phyloP scores from a whole-genome alignment of 441 rosid species.

The Omphalea diandra region DNA sequence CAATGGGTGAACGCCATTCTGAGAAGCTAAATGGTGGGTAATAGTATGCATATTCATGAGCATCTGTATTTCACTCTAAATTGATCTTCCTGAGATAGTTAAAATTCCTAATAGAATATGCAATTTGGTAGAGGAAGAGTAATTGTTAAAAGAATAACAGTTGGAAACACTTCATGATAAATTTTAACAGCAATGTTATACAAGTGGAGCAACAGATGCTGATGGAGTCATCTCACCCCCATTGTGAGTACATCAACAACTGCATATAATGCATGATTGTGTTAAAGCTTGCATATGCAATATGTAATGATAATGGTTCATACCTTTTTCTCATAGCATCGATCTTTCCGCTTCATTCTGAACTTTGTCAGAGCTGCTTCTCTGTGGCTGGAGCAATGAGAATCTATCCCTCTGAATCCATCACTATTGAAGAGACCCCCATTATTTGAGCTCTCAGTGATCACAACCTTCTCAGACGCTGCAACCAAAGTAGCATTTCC shows the following conservation, averaged over 20 bases:
- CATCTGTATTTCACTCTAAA: neutral
- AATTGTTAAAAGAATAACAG: neutral
- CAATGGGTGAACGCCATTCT: neutral
- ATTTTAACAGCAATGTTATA: neutral
- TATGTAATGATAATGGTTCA: neutral
- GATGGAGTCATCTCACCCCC: no score
- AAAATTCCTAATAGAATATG: neutral
- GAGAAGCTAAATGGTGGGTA: neutral
- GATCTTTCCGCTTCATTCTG: conserved; percentile 66
- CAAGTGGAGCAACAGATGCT: no score
- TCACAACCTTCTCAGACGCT: conserved; percentile 20
- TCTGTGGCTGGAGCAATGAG: conserved; percentile 47
- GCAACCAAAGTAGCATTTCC: conserved; percentile 24
- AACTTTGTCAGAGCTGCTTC: conserved; percentile 75
- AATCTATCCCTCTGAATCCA: conserved; percentile 32
- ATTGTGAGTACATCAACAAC: no score
- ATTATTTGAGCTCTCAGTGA: conserved; percentile 31
- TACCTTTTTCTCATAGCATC: conserved; percentile 88
- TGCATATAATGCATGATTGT: neutral
- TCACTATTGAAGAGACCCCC: conserved; percentile 25
- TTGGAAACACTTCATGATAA: neutral
- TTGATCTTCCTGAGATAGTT: neutral
- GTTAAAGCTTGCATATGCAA: neutral
- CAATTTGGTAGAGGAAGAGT: neutral
- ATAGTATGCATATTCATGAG: neutral